Conservation (phyloP, 805 yeast species). For the Teunomyces atbi region DNA sequence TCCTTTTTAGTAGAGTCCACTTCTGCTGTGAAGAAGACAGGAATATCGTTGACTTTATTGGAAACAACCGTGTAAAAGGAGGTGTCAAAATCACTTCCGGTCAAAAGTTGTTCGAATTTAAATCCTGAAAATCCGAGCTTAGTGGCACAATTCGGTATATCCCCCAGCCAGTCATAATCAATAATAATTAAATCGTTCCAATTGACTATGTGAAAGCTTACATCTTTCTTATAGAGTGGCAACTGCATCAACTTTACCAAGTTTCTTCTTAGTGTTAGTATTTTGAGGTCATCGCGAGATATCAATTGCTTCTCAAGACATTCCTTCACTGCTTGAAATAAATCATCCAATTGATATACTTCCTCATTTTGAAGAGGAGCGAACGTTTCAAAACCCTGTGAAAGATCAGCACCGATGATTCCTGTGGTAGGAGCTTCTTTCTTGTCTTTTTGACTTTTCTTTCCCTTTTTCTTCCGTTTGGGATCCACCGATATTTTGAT, state of each 20-base stretch:
- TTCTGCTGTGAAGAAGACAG: slow-evolving; percentile 22
- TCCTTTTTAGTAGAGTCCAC: slow-evolving; percentile 17
- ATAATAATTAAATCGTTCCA: slow-evolving; percentile 17
- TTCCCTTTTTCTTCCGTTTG: not conserved
- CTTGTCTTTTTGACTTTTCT: slow-evolving; percentile 1
- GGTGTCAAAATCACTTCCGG: slow-evolving; percentile 4
- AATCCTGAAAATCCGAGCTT: slow-evolving; percentile 21
- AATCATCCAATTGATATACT: slow-evolving; percentile 16
- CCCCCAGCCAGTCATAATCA: slow-evolving; percentile 18
- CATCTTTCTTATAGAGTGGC: slow-evolving; percentile 15
- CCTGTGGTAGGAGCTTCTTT: slow-evolving; percentile 6
- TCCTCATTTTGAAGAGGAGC: slow-evolving; percentile 8
- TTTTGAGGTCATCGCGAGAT: slow-evolving; percentile 7
- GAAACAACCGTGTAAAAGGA: slow-evolving; percentile 16
- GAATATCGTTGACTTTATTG: slow-evolving; percentile 10
- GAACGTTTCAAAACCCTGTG: slow-evolving; percentile 15
- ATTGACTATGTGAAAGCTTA: slow-evolving; percentile 16
- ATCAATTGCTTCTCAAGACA: slow-evolving; percentile 4
- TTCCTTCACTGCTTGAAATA: slow-evolving; percentile 11
- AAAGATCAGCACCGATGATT: slow-evolving; percentile 18
- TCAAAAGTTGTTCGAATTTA: slow-evolving; percentile 20
- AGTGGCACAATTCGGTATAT: not conserved
- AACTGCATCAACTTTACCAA: slow-evolving; percentile 17
- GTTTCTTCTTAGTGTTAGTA: slow-evolving; percentile 18
- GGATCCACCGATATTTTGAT: not conserved